These are phyloP conservation scores for Linnemannia hyalina DNA, from an alignment of 192 early-diverging fungal species.

Conservation along the genomic window DNA sequence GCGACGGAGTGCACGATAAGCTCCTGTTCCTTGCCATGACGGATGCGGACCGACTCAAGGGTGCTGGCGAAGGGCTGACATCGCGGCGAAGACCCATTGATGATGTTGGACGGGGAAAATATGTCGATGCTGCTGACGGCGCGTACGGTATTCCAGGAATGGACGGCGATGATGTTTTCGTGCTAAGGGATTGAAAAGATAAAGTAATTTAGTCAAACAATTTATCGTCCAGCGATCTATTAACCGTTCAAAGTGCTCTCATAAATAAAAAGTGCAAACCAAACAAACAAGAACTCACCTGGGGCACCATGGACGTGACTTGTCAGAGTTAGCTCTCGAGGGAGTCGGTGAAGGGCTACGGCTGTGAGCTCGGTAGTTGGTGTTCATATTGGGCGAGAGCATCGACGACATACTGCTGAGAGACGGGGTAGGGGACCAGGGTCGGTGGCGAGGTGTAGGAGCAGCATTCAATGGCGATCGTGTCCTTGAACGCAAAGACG, in stretches of 20 bases:
- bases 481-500: background rate
- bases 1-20: slow-evolving; percentile 30
- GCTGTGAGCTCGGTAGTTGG: slow-evolving; percentile 24
- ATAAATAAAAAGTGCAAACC: background rate
- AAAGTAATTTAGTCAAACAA: background rate
- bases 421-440: slow-evolving; percentile 44
- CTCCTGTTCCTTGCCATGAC: slow-evolving; percentile 25
- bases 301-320: slow-evolving; percentile 52
- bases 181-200: slow-evolving; percentile 20
- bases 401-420: slow-evolving; percentile 28
- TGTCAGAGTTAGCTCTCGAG: slow-evolving; percentile 37
- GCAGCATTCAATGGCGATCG: slow-evolving; percentile 24
- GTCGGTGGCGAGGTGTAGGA: slow-evolving; percentile 9
- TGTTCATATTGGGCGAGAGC: slow-evolving; percentile 33
- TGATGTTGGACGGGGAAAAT: slow-evolving; percentile 33
- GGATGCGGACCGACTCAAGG: slow-evolving; percentile 9
- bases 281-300: slow-evolving; percentile 16
- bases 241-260: background rate
- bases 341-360: slow-evolving; percentile 33
- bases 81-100: slow-evolving; percentile 19
- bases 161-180: slow-evolving; percentile 37
- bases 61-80: slow-evolving; percentile 15
- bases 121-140: slow-evolving; percentile 37
- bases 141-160: slow-evolving; percentile 52
- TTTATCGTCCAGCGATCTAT: background rate